Conservation (phyloP, 176 grass and related monocot species). For the Cenchrus americanus region DNA sequence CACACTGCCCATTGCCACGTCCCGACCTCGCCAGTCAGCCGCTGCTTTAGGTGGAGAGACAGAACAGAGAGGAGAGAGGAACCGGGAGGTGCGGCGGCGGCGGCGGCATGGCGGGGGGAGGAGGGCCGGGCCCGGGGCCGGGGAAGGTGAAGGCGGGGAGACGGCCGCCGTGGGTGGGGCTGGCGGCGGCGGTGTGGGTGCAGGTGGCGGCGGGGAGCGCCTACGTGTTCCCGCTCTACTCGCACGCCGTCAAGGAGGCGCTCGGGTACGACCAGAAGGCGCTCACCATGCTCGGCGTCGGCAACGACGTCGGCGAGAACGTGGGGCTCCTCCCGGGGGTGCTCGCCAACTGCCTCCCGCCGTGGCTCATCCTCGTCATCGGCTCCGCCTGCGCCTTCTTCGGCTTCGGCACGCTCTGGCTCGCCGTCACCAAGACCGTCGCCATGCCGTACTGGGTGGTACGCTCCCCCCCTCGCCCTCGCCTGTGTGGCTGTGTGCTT, state of each 20-base stretch:
- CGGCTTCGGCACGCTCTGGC: conserved; percentile 85
- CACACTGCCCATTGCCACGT: not conserved
- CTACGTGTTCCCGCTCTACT: conserved; percentile 93
- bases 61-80: not conserved
- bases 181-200: conserved; percentile 89
- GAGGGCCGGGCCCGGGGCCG: conserved; percentile 2
- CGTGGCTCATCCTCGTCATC: conserved; percentile 76
- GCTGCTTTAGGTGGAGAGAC: not conserved
- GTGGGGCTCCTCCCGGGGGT: conserved; percentile 73
- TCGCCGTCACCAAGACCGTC: conserved; percentile 78
- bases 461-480: not conserved
- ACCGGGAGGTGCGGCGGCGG: not conserved
- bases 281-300: conserved; percentile 91
- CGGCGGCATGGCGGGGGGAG: conserved; percentile 30
- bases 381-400: conserved; percentile 77
- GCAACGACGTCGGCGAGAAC: conserved; percentile 93
- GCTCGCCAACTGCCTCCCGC: conserved; percentile 71
- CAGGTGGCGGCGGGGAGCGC: conserved; percentile 85
- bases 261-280: conserved; percentile 70
- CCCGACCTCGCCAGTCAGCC: not conserved
- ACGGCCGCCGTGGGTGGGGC: conserved; percentile 89
- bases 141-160: conserved; percentile 70
- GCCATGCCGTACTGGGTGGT: conserved; percentile 82
- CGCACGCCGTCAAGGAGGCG: conserved; percentile 63
- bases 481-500: not conserved